phyloP scores from a whole-genome alignment of 768 basidiomycete genomes.

The Leucocoprinus leucothites region DNA sequence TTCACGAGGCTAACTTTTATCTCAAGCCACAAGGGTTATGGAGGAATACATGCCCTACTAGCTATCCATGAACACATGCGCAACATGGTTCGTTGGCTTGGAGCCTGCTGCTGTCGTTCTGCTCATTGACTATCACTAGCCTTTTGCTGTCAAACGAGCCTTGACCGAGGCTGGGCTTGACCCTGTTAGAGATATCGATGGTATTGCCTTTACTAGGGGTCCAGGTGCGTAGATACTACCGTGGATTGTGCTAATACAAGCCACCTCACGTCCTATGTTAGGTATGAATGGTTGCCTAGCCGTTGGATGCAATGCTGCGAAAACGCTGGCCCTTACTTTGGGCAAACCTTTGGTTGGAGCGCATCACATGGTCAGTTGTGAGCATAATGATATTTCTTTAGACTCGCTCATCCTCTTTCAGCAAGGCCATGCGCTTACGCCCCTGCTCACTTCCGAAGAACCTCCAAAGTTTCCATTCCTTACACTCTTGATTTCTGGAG shows the following conservation, averaged over 20 bases:
- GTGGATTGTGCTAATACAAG: conserved; percentile 6
- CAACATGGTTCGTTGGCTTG: conserved; percentile 54
- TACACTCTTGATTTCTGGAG: conserved; percentile 87
- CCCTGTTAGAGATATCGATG: conserved; percentile 64
- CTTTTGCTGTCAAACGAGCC: conserved; percentile 65
- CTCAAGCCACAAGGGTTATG: conserved; percentile 51
- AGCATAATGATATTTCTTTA: neutral
- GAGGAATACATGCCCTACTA: conserved; percentile 76
- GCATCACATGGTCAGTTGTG: conserved; percentile 82
- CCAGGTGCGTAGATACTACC: conserved; percentile 48
- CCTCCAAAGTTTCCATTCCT: conserved; percentile 80
- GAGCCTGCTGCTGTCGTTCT: neutral
- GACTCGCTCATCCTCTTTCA: conserved; percentile 24
- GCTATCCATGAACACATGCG: conserved; percentile 78
- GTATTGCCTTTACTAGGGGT: conserved; percentile 88
- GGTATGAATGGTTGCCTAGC: conserved; percentile 81
- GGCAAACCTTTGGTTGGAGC: conserved; percentile 84
- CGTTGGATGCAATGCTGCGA: conserved; percentile 80
- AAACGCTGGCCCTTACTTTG: conserved; percentile 73
- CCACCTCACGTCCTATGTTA: conserved; percentile 19
- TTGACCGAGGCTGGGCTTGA: conserved; percentile 60
- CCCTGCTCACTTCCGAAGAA: conserved; percentile 55
- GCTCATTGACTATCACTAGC: conserved; percentile 40
- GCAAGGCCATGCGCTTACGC: conserved; percentile 93
- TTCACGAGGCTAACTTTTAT: neutral